Evolutionary conservation across 2,329 filamentous ascomycete genomes (phyloP).

Genomic region (Stachybotrys chlorohalonatus): DNA sequence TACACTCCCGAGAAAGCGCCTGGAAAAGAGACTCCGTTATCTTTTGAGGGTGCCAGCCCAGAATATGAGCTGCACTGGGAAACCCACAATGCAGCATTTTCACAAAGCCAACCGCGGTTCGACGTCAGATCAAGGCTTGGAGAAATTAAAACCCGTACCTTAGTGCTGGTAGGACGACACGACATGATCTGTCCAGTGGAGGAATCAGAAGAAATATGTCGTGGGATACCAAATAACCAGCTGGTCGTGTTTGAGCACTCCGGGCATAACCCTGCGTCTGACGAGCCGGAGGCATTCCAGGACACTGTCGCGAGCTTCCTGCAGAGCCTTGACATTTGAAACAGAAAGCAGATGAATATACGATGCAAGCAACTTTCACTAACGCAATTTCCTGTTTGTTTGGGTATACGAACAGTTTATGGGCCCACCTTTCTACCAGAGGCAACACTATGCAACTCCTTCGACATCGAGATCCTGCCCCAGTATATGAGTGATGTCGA

Average conservation of each 20-base stretch:
- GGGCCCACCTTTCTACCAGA: too few species aligned
- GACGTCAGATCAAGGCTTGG: constrained; percentile 9
- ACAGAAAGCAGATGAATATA: background rate
- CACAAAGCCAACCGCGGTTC: constrained; percentile 10
- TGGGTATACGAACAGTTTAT: too few species aligned
- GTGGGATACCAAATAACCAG: constrained; percentile 7
- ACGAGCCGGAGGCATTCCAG: constrained; percentile 11
- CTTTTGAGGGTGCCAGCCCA: background rate
- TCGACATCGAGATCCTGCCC: too few species aligned
- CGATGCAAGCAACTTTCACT: too few species aligned
- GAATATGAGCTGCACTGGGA: constrained; percentile 8
- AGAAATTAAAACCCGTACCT: constrained; percentile 9
- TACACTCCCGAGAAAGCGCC: constrained; percentile 4
- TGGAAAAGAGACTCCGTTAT: background rate
- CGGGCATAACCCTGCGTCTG: constrained; percentile 10
- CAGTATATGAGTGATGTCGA: too few species aligned
- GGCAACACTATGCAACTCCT: too few species aligned
- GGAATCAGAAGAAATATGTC: constrained; percentile 10
- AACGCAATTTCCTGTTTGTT: too few species aligned
- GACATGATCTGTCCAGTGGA: constrained; percentile 10
- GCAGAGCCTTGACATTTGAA: background rate
- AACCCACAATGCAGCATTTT: constrained; percentile 13
- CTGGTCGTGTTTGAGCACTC: constrained; percentile 13
- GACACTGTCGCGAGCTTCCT: constrained; percentile 3
- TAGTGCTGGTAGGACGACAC: constrained; percentile 11